These are phyloP conservation scores for Cajanus cajan DNA, from an alignment of 306 rosid species.

Conservation along the genomic window DNA sequence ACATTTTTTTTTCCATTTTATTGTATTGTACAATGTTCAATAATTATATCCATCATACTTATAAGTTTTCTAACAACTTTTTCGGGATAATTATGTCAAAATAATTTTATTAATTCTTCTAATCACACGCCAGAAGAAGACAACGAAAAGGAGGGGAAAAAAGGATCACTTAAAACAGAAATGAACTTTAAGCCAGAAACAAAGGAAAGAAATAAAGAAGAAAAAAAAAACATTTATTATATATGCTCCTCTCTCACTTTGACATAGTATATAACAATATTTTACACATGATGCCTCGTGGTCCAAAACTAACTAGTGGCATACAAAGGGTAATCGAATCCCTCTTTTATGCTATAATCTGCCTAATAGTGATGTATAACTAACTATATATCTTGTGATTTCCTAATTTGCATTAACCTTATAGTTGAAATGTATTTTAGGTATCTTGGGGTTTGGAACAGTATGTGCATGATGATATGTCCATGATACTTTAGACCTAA, in stretches of 20 bases:
- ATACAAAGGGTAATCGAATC: not conserved
- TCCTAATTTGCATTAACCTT: slow-evolving; percentile 12
- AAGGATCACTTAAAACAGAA: slow-evolving; percentile 27
- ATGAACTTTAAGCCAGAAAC: slow-evolving; percentile 10
- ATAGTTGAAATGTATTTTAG: slow-evolving; percentile 2
- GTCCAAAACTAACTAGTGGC: not conserved
- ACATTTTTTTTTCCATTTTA: not conserved
- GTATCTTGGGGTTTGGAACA: slow-evolving; percentile 14
- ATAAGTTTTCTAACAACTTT: not conserved
- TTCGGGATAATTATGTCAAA: not conserved
- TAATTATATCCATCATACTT: not conserved
- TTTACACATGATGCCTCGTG: slow-evolving; percentile 7
- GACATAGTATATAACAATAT: slow-evolving; percentile 1
- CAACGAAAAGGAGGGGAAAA: not conserved
- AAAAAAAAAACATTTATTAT: no score
- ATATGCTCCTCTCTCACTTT: slow-evolving; percentile 9
- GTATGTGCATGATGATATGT: slow-evolving; percentile 33
- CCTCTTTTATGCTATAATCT: not conserved
- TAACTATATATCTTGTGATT: slow-evolving; percentile 15
- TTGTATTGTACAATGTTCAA: no score
- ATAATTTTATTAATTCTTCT: not conserved
- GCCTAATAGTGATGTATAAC: not conserved
- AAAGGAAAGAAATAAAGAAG: not conserved
- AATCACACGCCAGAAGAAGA: slow-evolving; percentile 3
- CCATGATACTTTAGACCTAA: slow-evolving; percentile 35